A percentile compares a stretch with the other conserved stretches of the same genome.
phyloP scores from a whole-genome alignment of 495 filamentous ascomycete genomes.

The Aspergillus affinis region DNA sequence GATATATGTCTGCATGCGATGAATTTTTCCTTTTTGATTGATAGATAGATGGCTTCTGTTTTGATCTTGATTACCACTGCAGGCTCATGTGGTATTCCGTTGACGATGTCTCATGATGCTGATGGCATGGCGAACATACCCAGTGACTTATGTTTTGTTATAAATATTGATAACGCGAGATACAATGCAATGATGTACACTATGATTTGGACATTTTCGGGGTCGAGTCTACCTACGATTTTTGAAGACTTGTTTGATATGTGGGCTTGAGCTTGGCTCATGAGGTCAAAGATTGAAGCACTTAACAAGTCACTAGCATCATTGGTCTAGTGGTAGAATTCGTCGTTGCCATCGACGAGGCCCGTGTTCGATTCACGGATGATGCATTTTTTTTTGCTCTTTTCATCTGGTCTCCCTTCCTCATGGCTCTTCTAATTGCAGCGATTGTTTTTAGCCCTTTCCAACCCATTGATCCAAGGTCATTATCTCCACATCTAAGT shows the following conservation, averaged over 20 bases:
- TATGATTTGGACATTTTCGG: neutral
- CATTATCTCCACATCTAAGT: too few species aligned
- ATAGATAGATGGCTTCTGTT: constrained; percentile 12
- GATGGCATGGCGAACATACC: constrained; percentile 19
- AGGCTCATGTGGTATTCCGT: constrained; percentile 31
- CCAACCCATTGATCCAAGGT: neutral
- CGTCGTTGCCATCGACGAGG: constrained; percentile 61
- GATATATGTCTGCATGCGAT: neutral
- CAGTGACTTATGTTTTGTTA: constrained; percentile 3
- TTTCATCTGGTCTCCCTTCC: too few species aligned
- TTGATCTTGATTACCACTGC: constrained; percentile 25
- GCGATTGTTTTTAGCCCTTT: too few species aligned
- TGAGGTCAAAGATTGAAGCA: too few species aligned
- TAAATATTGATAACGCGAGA: constrained; percentile 4
- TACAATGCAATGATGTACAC: constrained; percentile 2
- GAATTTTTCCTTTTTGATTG: neutral
- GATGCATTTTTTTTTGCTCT: constrained; percentile 36
- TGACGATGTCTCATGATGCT: constrained; percentile 11
- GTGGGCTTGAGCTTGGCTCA: too few species aligned
- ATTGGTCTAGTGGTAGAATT: constrained; percentile 63
- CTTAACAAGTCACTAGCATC: too few species aligned
- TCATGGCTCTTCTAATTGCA: neutral
- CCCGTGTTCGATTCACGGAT: constrained; percentile 60
- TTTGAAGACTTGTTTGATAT: too few species aligned
- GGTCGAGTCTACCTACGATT: neutral